These are phyloP conservation scores for Cryptococcus jaspeensis DNA, from an alignment of 1,284 basidiomycete genomes.

Conservation along the genomic window DNA sequence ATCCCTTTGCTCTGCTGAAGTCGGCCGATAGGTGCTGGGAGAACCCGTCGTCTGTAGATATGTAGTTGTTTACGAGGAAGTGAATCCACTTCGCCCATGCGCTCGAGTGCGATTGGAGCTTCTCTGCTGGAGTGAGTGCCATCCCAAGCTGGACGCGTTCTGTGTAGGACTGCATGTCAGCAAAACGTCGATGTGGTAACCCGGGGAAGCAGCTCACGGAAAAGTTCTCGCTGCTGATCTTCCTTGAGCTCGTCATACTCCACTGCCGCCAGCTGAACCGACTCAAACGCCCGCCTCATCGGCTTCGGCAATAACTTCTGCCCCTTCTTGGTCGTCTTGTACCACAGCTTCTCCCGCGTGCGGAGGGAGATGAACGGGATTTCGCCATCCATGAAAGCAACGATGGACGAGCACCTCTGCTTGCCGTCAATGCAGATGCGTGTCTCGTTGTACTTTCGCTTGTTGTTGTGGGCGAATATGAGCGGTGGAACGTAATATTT, in stretches of 20 bases:
- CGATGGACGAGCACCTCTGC: slow-evolving; percentile 45
- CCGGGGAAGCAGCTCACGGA: slow-evolving; percentile 34
- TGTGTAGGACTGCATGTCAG: slow-evolving; percentile 12
- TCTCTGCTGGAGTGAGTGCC: slow-evolving; percentile 43
- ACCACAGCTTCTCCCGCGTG: slow-evolving; percentile 38
- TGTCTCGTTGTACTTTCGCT: slow-evolving; percentile 14
- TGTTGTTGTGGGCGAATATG: slow-evolving; percentile 35
- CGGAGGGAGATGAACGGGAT: slow-evolving; percentile 34
- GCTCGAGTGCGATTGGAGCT: slow-evolving; percentile 41
- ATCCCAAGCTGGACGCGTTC: slow-evolving; percentile 50
- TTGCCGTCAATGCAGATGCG: slow-evolving; percentile 49
- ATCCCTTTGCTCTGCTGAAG: slow-evolving; percentile 25
- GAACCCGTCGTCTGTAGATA: slow-evolving; percentile 18
- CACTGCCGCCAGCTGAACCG: slow-evolving; percentile 32
- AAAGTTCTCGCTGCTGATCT: slow-evolving; percentile 45
- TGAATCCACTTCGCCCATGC: slow-evolving; percentile 35
- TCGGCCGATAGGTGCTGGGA: slow-evolving; percentile 24
- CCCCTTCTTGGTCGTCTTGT: slow-evolving; percentile 11
- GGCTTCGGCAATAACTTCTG: slow-evolving; percentile 25
- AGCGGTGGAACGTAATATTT: slow-evolving; percentile 49
- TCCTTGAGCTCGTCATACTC: slow-evolving; percentile 37
- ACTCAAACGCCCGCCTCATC: slow-evolving; percentile 38
- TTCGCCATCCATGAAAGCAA: slow-evolving; percentile 41
- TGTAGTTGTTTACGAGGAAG: slow-evolving; percentile 34
- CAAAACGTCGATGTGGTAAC: not conserved